These are phyloP conservation scores for Protomyces lactucae-debilis DNA, from an alignment of 1,139 yeast species.

Conservation along the genomic window DNA sequence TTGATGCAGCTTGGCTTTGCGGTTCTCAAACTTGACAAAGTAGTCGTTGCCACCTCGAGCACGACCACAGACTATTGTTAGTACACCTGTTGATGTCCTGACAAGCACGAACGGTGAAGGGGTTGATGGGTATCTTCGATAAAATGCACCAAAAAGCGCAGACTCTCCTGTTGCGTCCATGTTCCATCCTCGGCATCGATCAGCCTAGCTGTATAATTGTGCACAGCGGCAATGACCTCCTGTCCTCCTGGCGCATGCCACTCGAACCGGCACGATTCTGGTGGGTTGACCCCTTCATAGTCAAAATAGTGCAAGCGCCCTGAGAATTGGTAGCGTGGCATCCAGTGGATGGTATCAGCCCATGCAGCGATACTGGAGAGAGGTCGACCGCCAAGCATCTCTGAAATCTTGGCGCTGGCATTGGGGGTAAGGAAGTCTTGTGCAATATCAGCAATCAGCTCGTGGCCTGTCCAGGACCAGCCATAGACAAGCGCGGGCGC, in stretches of 20 bases:
- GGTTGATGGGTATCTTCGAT: constrained; percentile 22
- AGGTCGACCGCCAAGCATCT: constrained; percentile 35
- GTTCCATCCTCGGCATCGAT: constrained; percentile 12
- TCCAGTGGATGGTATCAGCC: constrained; percentile 25
- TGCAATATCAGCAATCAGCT: constrained; percentile 16
- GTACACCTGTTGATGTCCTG: neutral
- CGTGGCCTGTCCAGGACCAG: constrained; percentile 21
- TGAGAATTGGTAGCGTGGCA: constrained; percentile 4
- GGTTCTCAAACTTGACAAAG: constrained; percentile 13
- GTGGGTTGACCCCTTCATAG: constrained; percentile 8
- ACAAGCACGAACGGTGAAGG: constrained; percentile 4
- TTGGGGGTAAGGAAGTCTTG: constrained; percentile 1
- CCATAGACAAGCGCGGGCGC: neutral
- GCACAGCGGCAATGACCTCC: constrained; percentile 20
- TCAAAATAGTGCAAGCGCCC: constrained; percentile 11
- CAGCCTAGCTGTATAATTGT: constrained; percentile 14
- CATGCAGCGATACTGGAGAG: constrained; percentile 28
- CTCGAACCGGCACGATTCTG: constrained; percentile 3
- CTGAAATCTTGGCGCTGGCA: constrained; percentile 29
- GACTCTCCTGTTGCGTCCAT: constrained; percentile 14
- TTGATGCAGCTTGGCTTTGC: constrained; percentile 15
- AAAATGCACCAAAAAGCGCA: constrained; percentile 21
- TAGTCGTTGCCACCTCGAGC: constrained; percentile 24
- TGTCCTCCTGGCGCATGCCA: constrained; percentile 24
- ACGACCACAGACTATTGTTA: constrained; percentile 8